Base-by-base conservation (phyloP, 2,329 filamentous ascomycete species). In the Scytalidium lignicola region DNA sequence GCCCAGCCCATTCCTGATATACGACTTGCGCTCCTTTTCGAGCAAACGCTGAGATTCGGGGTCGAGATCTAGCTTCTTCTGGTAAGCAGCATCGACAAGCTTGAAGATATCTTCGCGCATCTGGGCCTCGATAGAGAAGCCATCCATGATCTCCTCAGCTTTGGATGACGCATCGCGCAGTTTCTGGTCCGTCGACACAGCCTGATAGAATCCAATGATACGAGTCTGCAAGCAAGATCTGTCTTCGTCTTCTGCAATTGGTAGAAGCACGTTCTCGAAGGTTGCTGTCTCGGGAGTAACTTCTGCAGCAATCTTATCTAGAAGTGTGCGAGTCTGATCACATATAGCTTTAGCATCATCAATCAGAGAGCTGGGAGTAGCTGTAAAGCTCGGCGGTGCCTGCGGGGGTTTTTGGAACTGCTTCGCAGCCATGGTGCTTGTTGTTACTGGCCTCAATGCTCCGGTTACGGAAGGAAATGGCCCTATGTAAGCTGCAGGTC, bases 31-130 rank as follows among this genome's bases (percentile, higher is more conserved):
- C 61, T 90, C 84, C 70, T 88, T 90, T 68, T 90, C 83, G 23
- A 93, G 71, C 55, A 91, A 67, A n/a, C 85, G 78, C 57, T 82
- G 69, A 49, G 81, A 85, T 69, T 93, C 88, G 0, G 80, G 71
- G 50, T 88, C 83, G 28, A 90, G 71, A 57, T 79, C 76, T 59
- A 80, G 76, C 15, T 78, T 74, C 46, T 78, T 73, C 56, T 76
- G 65, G 58, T 74, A 80, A 29, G 78, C 74, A 21, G 77, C 76
- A 43, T 85, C 76, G 21, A 86, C 79, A 2, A 84, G 71, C 59
- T 75, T 73, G 74, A 88, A 93, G 51, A 91, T 78, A 58, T 93
- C 88, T 69, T 92, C 86, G 47, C 88, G 80, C 87, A 92, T 92
- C 61, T 76, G 79, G 48, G 82, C 80, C 69, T 93, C 88, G 56